Percentiles rank a stretch among this genome's conserved stretches.
phyloP scores from a whole-genome alignment of 2,329 filamentous ascomycete species.

The Penicillium rolfsii region DNA sequence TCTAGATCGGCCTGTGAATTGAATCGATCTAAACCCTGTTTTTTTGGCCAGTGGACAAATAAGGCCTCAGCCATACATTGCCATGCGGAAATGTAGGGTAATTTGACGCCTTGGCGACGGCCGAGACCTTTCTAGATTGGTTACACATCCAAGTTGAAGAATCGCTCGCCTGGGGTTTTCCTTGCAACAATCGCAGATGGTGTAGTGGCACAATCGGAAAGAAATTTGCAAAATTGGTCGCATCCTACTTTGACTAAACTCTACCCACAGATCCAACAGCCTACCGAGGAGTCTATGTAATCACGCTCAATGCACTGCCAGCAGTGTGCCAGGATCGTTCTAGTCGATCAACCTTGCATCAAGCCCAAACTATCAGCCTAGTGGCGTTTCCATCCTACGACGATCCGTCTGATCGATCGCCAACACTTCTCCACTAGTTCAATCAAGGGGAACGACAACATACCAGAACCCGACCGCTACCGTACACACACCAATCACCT shows the following conservation, averaged over 20 bases:
- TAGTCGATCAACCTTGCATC: conserved; percentile 26
- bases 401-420: conserved; percentile 24
- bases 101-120: neutral
- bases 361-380: conserved; percentile 19
- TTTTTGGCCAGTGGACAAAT: neutral
- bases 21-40: neutral
- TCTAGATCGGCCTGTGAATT: neutral
- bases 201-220: neutral
- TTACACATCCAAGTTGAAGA: conserved; percentile 10
- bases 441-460: conserved; percentile 28
- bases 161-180: neutral
- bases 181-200: neutral
- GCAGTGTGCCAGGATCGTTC: conserved; percentile 8
- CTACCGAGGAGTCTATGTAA: too few species aligned
- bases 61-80: conserved; percentile 7
- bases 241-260: neutral
- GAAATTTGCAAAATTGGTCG: neutral
- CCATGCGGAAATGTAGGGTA: neutral
- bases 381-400: conserved; percentile 20
- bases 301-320: neutral
- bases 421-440: conserved; percentile 8
- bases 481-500: neutral
- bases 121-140: neutral
- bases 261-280: neutral
- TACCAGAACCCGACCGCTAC: conserved; percentile 11